Conservation (phyloP, 2,329 filamentous ascomycete genomes). For the Trichoderma afroharzianum region DNA sequence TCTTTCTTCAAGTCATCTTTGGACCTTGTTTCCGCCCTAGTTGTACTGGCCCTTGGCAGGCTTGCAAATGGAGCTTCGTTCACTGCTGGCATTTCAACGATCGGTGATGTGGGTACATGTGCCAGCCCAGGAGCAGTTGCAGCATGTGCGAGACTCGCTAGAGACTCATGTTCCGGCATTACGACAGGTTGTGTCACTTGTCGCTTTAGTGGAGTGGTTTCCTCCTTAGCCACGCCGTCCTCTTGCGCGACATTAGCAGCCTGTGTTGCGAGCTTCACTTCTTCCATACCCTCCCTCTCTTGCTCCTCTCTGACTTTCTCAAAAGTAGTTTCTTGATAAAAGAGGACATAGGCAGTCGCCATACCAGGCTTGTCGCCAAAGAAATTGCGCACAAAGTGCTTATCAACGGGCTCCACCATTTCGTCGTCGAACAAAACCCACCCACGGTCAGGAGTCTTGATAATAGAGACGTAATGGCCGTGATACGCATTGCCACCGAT, state of each 20-base stretch:
- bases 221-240: conserved; percentile 45
- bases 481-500: conserved; percentile 97
- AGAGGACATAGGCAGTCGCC: conserved; percentile 93
- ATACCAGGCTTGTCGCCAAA: conserved; percentile 90
- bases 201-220: conserved; percentile 44
- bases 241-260: conserved; percentile 51
- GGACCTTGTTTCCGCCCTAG: conserved; percentile 35
- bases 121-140: conserved; percentile 50
- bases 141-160: conserved; percentile 62
- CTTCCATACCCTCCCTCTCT: conserved; percentile 71
- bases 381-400: conserved; percentile 93
- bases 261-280: conserved; percentile 53
- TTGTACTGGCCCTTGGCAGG: conserved; percentile 24
- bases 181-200: conserved; percentile 50
- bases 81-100: background rate
- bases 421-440: conserved; percentile 98
- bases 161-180: conserved; percentile 42
- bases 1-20: conserved; percentile 63
- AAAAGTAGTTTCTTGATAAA: conserved; percentile 87
- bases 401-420: conserved; percentile 97
- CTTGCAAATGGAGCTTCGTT: background rate
- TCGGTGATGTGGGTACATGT: background rate
- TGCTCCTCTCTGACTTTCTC: conserved; percentile 71
- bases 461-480: conserved; percentile 94
- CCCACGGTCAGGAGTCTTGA: conserved; percentile 93